These are phyloP conservation scores for Quercus robur DNA, from an alignment of 306 rosid species.

Conservation along the genomic window DNA sequence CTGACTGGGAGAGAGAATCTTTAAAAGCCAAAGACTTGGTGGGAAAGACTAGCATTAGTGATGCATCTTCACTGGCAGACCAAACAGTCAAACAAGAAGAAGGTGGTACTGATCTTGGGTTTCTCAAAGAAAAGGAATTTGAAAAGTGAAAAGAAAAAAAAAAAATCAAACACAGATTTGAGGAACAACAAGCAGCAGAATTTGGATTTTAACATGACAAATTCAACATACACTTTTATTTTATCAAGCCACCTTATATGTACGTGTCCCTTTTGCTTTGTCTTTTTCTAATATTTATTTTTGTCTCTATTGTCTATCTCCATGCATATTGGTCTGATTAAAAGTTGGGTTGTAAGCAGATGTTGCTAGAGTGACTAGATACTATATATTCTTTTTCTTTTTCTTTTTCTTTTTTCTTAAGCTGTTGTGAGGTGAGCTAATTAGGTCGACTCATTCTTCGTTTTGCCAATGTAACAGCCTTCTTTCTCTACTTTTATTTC, in stretches of 20 bases:
- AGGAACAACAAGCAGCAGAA: not conserved
- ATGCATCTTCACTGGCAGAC: not conserved
- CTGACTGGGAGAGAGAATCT: slow-evolving; percentile 69
- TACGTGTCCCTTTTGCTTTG: not conserved
- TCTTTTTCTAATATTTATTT: not conserved
- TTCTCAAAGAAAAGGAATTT: slow-evolving; percentile 23
- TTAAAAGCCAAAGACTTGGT: slow-evolving; percentile 56
- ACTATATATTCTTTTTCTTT: not conserved
- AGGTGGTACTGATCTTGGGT: slow-evolving; percentile 19
- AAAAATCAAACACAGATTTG: not conserved
- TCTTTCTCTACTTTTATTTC: not conserved
- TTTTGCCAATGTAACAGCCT: not conserved
- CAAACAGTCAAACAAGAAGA: slow-evolving; percentile 34
- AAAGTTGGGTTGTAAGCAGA: not conserved
- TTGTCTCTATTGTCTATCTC: not conserved
- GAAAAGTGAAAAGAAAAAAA: not conserved
- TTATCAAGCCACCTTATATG: not conserved
- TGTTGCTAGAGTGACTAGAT: not conserved
- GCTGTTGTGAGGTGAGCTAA: not conserved
- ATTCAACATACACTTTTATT: not conserved
- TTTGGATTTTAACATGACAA: not conserved
- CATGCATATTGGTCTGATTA: not conserved
- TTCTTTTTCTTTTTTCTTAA: not conserved
- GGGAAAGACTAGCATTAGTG: slow-evolving; percentile 23
- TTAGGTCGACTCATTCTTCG: not conserved